Evolutionary conservation across 257 asterid genomes (phyloP).

Genomic region (Nemophila menziesii): DNA sequence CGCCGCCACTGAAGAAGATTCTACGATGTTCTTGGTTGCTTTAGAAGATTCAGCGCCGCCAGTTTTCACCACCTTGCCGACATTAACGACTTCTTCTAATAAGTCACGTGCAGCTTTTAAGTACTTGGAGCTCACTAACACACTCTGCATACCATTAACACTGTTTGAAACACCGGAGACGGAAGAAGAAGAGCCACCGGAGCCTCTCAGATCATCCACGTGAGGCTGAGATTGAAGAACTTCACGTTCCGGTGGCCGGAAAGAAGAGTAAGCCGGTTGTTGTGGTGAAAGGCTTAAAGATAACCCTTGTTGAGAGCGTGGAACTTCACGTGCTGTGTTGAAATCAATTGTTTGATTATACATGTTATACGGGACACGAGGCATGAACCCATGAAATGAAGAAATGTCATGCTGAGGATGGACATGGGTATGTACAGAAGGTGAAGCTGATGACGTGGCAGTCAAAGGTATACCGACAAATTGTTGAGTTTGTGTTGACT

Average conservation of each 20-base stretch:
- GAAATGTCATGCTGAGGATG: conserved; percentile 21
- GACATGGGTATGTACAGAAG: conserved; percentile 9
- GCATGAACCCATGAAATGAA: conserved; percentile 11
- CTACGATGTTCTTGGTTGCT: conserved; percentile 11
- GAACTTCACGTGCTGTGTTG: conserved; percentile 6
- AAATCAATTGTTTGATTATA: conserved; percentile 14
- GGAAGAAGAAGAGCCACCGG: conserved; percentile 19
- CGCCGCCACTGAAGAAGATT: conserved; percentile 11
- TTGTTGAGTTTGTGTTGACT: conserved; percentile 26
- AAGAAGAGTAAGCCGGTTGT: conserved; percentile 23
- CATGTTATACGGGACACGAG: conserved; percentile 20
- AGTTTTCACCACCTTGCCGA: conserved; percentile 20
- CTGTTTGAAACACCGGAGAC: conserved; percentile 18
- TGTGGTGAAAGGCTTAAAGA: conserved; percentile 50
- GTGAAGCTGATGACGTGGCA: conserved; percentile 10
- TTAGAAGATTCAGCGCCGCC: not conserved
- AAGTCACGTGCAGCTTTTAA: conserved; percentile 53
- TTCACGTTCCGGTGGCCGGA: conserved; percentile 12
- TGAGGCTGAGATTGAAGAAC: conserved; percentile 11
- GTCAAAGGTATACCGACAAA: conserved; percentile 31
- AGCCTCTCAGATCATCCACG: conserved; percentile 11
- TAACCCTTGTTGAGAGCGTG: conserved; percentile 37
- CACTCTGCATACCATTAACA: conserved; percentile 16
- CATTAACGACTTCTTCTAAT: conserved; percentile 51
- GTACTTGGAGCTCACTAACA: conserved; percentile 47